A percentile compares a stretch with the other conserved stretches of the same genome.
phyloP scores from a whole-genome alignment of 78 protist genomes.

The Ministeria vibrans region DNA sequence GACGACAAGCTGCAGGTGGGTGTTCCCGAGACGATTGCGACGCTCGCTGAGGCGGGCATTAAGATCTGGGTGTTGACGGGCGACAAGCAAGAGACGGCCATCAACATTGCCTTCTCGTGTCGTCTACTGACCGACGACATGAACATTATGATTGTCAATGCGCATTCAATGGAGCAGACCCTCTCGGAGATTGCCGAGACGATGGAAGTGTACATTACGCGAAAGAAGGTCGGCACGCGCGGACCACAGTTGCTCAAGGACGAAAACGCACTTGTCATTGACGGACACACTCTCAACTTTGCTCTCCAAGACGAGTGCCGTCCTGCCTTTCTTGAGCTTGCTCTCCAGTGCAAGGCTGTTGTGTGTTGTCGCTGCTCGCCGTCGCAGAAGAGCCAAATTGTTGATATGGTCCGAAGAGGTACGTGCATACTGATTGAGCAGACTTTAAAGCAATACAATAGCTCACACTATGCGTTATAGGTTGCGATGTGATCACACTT shows the following conservation, averaged over 20 bases:
- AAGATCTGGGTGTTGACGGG: constrained; percentile 87
- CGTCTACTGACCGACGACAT: constrained; percentile 31
- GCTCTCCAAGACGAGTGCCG: not conserved
- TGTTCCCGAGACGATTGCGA: constrained; percentile 38
- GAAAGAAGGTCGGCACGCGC: no score
- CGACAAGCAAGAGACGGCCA: constrained; percentile 96
- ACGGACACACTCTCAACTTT: constrained; percentile 43
- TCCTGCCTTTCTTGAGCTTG: not conserved
- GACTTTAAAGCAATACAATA: no score
- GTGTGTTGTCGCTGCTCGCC: constrained; percentile 87
- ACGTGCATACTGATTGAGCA: no score
- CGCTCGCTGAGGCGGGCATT: constrained; percentile 33
- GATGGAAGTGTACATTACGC: no score
- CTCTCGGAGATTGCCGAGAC: no score
- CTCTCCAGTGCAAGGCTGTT: constrained; percentile 55
- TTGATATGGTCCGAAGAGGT: constrained; percentile 24
- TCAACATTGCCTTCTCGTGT: constrained; percentile 88
- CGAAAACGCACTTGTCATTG: constrained; percentile 41
- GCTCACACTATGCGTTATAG: no score
- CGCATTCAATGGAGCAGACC: not conserved
- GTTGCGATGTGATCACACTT: constrained; percentile 31
- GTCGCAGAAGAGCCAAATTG: constrained; percentile 73
- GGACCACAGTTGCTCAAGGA: not conserved
- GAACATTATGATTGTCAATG: constrained; percentile 51
- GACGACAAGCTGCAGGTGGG: constrained; percentile 38